Percentiles rank a stretch among this genome's conserved stretches.
These are phyloP conservation scores for Cladosporium cucumerinum DNA, from an alignment of 2,329 filamentous ascomycete genomes.

Conservation along the genomic window DNA sequence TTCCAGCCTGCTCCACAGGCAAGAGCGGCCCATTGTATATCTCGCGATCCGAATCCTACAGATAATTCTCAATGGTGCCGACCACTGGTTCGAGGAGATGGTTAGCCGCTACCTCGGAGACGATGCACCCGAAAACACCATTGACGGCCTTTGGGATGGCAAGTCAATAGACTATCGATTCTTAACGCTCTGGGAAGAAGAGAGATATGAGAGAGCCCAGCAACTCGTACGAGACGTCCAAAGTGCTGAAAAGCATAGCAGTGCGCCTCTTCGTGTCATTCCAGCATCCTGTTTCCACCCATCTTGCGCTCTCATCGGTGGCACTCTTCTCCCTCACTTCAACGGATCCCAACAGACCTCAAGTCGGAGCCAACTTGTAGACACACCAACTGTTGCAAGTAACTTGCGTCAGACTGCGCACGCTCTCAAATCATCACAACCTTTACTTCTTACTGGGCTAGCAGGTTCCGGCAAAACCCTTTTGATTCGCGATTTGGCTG, in stretches of 20 bases:
- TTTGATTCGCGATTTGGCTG: slow-evolving; percentile 76
- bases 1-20: slow-evolving; percentile 63
- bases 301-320: slow-evolving; percentile 60
- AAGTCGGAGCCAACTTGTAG: slow-evolving; percentile 52
- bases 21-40: slow-evolving; percentile 64
- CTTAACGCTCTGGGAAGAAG: slow-evolving; percentile 61
- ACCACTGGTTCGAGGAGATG: slow-evolving; percentile 71
- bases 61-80: slow-evolving; percentile 73
- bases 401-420: slow-evolving; percentile 70
- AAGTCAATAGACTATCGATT: slow-evolving; percentile 75
- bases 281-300: slow-evolving; percentile 24
- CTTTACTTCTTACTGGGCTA: slow-evolving; percentile 76
- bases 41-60: slow-evolving; percentile 79
- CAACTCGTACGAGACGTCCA: slow-evolving; percentile 15
- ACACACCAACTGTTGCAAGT: slow-evolving; percentile 66
- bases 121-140: slow-evolving; percentile 46
- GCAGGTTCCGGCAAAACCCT: slow-evolving; percentile 90
- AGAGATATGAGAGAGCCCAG: slow-evolving; percentile 44
- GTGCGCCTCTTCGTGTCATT: not conserved
- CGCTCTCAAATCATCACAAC: slow-evolving; percentile 64
- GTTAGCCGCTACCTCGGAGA: slow-evolving; percentile 62
- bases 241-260: not conserved
- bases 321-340: slow-evolving; percentile 60
- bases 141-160: slow-evolving; percentile 73
- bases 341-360: not conserved